Evolutionary conservation across 2,329 filamentous ascomycete genomes (phyloP).

Genomic region (Phoma sp.): DNA sequence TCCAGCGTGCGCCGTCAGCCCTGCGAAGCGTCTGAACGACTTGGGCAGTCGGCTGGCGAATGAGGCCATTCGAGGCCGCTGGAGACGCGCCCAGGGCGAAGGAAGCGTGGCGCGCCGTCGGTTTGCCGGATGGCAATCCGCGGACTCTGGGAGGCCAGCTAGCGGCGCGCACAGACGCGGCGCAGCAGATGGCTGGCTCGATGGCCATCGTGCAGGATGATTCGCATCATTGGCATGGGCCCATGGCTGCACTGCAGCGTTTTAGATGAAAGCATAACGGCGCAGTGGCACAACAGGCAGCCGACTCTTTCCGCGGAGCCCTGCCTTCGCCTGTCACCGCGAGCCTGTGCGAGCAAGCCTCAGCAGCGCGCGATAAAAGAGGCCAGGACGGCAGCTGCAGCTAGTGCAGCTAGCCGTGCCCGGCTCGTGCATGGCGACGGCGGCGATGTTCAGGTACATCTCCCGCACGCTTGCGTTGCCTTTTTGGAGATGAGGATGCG

Average conservation of each 20-base stretch:
- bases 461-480: slow-evolving; percentile 29
- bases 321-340: slow-evolving; percentile 20
- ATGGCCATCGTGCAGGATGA: slow-evolving; percentile 30
- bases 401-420: slow-evolving; percentile 32
- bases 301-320: slow-evolving; percentile 37
- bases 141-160: slow-evolving; percentile 10
- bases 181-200: slow-evolving; percentile 29
- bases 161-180: slow-evolving; percentile 21
- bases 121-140: slow-evolving; percentile 16
- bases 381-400: slow-evolving; percentile 30
- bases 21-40: slow-evolving; percentile 14
- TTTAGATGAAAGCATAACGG: slow-evolving; percentile 41
- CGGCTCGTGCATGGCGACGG: slow-evolving; percentile 32
- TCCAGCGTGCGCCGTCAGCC: slow-evolving; percentile 23
- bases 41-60: slow-evolving; percentile 6
- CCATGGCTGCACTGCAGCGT: slow-evolving; percentile 26
- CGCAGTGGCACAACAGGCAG: slow-evolving; percentile 33
- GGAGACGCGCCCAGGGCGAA: slow-evolving; percentile 25
- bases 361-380: slow-evolving; percentile 24
- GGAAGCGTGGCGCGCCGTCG: slow-evolving; percentile 25
- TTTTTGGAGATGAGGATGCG: slow-evolving; percentile 7
- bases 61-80: slow-evolving; percentile 29
- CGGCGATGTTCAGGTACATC: slow-evolving; percentile 40
- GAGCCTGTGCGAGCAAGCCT: slow-evolving; percentile 10
- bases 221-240: slow-evolving; percentile 31